Evolutionary conservation across 2,329 filamentous ascomycete genomes (phyloP).

Genomic region (Diaporthe citri): DNA sequence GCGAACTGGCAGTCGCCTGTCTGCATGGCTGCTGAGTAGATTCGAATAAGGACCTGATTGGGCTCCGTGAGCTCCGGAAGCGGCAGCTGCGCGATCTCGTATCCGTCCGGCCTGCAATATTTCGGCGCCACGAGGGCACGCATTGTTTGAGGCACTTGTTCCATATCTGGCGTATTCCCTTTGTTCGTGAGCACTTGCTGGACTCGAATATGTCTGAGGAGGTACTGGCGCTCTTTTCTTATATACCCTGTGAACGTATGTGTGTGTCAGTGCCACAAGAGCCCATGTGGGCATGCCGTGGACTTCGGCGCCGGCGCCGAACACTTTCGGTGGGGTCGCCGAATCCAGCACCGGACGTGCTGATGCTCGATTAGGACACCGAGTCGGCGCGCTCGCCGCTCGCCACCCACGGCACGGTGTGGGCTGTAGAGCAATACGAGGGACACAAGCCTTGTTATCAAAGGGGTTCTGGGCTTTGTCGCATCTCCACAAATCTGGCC

Average conservation of each 20-base stretch:
- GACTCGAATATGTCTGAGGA: too few relatives aligned
- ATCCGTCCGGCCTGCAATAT: conserved; percentile 53
- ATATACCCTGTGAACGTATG: background rate
- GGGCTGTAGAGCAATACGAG: background rate
- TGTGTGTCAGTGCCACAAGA: background rate
- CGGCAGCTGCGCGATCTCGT: conserved; percentile 57
- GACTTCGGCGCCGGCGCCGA: conserved; percentile 32
- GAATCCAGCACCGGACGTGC: conserved; percentile 1
- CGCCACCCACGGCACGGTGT: background rate
- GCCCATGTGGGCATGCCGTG: background rate
- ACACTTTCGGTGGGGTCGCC: conserved; percentile 25
- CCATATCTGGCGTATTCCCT: background rate
- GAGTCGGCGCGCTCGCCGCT: background rate
- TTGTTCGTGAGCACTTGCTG: too few relatives aligned
- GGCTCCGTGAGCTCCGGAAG: conserved; percentile 57
- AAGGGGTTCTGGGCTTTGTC: background rate
- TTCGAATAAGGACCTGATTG: conserved; percentile 57
- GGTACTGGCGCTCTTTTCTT: background rate
- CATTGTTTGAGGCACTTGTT: conserved; percentile 40
- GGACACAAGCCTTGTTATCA: background rate
- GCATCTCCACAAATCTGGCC: background rate
- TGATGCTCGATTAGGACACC: background rate
- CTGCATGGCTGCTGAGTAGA: conserved; percentile 53
- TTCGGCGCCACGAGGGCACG: conserved; percentile 57
- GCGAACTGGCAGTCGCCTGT: conserved; percentile 52